phyloP scores from a whole-genome alignment of 768 basidiomycete genomes.

The Hygrophoropsis aurantiaca region DNA sequence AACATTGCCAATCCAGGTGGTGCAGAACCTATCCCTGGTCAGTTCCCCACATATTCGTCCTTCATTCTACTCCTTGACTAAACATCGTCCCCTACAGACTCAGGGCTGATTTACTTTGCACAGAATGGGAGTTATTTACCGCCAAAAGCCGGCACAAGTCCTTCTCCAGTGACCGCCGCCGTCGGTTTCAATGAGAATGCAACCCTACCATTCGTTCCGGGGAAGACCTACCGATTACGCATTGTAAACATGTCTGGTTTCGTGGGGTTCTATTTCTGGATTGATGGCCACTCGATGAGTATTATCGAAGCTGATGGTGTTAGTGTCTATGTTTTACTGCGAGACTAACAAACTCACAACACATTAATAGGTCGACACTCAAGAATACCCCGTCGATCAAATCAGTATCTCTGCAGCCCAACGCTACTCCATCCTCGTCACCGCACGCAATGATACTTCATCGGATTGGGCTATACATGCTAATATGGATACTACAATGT shows the following conservation, averaged over 20 bases:
- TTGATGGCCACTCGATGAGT: constrained; percentile 77
- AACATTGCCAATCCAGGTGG: constrained; percentile 74
- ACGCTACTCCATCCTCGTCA: constrained; percentile 84
- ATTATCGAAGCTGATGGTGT: constrained; percentile 28
- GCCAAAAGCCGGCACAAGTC: constrained; percentile 47
- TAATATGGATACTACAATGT: constrained; percentile 84
- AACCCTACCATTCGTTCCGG: constrained; percentile 70
- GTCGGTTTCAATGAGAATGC: constrained; percentile 82
- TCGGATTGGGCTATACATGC: constrained; percentile 82
- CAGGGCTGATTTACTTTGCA: constrained; percentile 75
- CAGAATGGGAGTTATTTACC: constrained; percentile 67
- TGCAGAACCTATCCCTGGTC: constrained; percentile 81
- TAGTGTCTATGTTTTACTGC: not conserved
- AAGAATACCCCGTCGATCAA: constrained; percentile 67
- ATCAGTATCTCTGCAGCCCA: constrained; percentile 78
- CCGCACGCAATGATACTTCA: constrained; percentile 75
- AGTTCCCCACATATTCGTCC: constrained; percentile 11
- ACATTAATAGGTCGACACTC: constrained; percentile 56
- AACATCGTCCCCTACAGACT: constrained; percentile 44
- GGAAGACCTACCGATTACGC: constrained; percentile 83
- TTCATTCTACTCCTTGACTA: not conserved
- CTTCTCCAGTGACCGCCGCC: constrained; percentile 40
- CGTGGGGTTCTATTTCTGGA: constrained; percentile 75
- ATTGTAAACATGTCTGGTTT: constrained; percentile 77
- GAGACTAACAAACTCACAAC: no score